A percentile compares a stretch with the other conserved stretches of the same genome.
These are phyloP conservation scores for Macroventuria anomochaeta DNA, from an alignment of 2,329 filamentous ascomycete genomes.

Conservation along the genomic window DNA sequence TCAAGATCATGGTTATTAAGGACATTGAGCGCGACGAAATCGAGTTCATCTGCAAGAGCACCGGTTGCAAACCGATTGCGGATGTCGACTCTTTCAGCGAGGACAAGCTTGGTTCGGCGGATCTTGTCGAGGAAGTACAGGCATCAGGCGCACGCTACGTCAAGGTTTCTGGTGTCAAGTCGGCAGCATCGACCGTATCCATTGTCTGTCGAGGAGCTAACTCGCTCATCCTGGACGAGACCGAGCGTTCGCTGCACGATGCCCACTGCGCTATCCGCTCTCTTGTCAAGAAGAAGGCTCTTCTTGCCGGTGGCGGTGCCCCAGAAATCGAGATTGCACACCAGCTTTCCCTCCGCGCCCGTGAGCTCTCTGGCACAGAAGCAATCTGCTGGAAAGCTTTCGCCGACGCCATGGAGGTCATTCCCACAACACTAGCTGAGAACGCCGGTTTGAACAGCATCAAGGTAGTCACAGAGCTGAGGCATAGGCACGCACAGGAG, in stretches of 20 bases:
- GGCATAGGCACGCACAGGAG: slow-evolving; percentile 91
- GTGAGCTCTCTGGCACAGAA: slow-evolving; percentile 87
- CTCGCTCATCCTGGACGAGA: slow-evolving; percentile 91
- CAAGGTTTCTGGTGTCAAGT: slow-evolving; percentile 91
- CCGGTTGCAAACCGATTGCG: slow-evolving; percentile 97
- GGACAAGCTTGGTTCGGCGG: slow-evolving; percentile 93
- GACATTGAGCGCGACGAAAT: slow-evolving; percentile 99
- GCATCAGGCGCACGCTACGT: slow-evolving; percentile 88
- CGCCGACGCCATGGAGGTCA: slow-evolving; percentile 94
- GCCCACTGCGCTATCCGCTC: slow-evolving; percentile 97
- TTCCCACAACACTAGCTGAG: slow-evolving; percentile 94
- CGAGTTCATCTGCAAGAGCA: slow-evolving; percentile 99
- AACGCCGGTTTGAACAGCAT: slow-evolving; percentile 98
- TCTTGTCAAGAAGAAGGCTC: slow-evolving; percentile 98
- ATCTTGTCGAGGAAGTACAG: slow-evolving; percentile 91
- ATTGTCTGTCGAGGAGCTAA: slow-evolving; percentile 96
- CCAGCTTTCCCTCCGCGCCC: slow-evolving; percentile 79
- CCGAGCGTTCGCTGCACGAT: slow-evolving; percentile 94
- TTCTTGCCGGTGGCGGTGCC: slow-evolving; percentile 95
- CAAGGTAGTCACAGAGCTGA: slow-evolving; percentile 95
- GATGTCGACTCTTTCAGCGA: slow-evolving; percentile 98
- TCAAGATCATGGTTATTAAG: slow-evolving; percentile 94
- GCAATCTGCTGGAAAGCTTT: slow-evolving; percentile 99
- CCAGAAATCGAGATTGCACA: slow-evolving; percentile 96
- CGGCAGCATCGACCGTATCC: slow-evolving; percentile 83